Evolutionary conservation across 192 early-diverging fungal genomes (phyloP), one percentile per base, ranked within the genome.

Genomic region (Chytriomyces sp.): DNA sequence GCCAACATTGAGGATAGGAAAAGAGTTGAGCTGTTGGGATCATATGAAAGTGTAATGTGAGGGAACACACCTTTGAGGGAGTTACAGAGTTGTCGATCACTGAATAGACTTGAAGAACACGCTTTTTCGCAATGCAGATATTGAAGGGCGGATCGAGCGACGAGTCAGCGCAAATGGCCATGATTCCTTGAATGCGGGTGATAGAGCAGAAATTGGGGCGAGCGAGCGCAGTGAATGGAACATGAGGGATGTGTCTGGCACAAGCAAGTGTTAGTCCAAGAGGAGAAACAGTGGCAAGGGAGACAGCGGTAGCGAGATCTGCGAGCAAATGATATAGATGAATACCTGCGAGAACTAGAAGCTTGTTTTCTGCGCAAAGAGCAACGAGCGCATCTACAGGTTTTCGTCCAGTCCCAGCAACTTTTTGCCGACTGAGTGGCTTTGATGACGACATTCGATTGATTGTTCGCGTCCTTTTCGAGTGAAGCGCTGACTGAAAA

Each of bases 311-410:
- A 72, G 24, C 49, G 11, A 72, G 7, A n/a, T 57, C 20, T n/a
- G n/a, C n/a, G n/a, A n/a, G n/a, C n/a, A n/a, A n/a, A n/a, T n/a
- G n/a, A n/a, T n/a, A n/a, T n/a, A n/a, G n/a, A 20, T 46, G 77
- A 77, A 77, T 89, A 91, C 93, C 93, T 66, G 86, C 88, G 7
- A 91, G 79, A 11, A 92, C 89, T 24, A 92, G 83, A 0, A 93
- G 87, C 64, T 89, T 87, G 10, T 80, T 79, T 43, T 94, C 86
- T 48, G 84, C 82, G 7, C 92, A 86, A 0, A 94, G 62, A n/a
- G 91, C 86, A 62, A 91, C 63, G 43, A 95, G 87, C 26, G 76
- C 76, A 50, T 92, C 88, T 5, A 92, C 86, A 1, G 86, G 69
- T 60, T 91, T 92, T 50, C 74, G 50, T 2, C 91, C 90, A 23